Evolutionary conservation across 2,329 filamentous ascomycete genomes (phyloP).

Genomic region (Penicillium sp.): DNA sequence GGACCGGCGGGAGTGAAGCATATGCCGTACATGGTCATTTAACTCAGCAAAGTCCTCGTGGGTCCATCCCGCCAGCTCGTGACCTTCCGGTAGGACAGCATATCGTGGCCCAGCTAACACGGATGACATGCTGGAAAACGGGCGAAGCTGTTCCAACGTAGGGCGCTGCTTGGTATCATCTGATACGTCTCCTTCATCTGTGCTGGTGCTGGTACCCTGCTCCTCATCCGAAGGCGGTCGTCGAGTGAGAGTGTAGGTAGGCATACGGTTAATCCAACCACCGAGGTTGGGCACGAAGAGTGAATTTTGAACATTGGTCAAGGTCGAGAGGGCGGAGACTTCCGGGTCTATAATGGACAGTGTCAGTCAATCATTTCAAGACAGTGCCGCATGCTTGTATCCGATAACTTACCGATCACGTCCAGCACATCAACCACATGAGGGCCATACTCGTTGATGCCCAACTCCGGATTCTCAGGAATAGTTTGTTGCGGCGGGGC

Average conservation of each 20-base stretch:
- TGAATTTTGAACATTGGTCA: constrained; percentile 89
- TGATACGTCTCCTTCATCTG: constrained; percentile 28
- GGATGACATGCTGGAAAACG: constrained; percentile 64
- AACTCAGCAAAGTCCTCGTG: constrained; percentile 72
- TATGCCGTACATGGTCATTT: constrained; percentile 84
- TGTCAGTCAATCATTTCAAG: constrained; percentile 20
- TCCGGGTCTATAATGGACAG: constrained; percentile 65
- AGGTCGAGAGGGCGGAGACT: constrained; percentile 76
- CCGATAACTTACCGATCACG: constrained; percentile 59
- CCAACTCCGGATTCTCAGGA: constrained; percentile 4
- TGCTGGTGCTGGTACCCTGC: constrained; percentile 26
- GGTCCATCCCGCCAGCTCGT: constrained; percentile 72
- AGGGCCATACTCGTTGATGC: constrained; percentile 55
- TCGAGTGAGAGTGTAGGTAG: constrained; percentile 72
- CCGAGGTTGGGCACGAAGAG: constrained; percentile 84
- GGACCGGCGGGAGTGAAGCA: constrained; percentile 78
- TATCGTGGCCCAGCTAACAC: constrained; percentile 70
- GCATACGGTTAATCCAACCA: constrained; percentile 70
- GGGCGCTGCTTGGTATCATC: constrained; percentile 25
- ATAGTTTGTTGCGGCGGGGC: constrained; percentile 11
- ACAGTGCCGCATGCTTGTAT: background rate
- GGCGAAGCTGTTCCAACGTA: constrained; percentile 27
- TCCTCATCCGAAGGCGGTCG: constrained; percentile 39
- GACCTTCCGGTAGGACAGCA: constrained; percentile 75
- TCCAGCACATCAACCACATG: constrained; percentile 68